These are phyloP conservation scores for Mercurialis annua DNA, from an alignment of 345 rosid genomes.

Conservation along the genomic window DNA sequence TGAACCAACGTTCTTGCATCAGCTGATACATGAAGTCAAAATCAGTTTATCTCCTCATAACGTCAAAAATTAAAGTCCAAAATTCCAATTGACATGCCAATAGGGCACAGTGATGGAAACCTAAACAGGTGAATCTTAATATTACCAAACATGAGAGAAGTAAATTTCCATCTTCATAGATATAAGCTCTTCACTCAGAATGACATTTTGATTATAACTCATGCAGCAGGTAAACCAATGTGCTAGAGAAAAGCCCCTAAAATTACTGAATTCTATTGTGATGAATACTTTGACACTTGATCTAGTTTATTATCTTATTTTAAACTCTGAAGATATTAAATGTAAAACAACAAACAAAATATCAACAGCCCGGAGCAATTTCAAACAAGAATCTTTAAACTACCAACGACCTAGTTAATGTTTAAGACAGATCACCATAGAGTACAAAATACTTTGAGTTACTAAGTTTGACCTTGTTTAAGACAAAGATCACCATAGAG, in stretches of 20 bases:
- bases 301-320: neutral
- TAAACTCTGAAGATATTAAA: neutral
- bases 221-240: neutral
- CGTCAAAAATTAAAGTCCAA: neutral
- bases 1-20: slow-evolving; percentile 98
- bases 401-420: neutral
- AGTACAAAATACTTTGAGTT: neutral
- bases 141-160: neutral
- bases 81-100: neutral
- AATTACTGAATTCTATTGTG: neutral
- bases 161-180: neutral
- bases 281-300: neutral
- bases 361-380: neutral
- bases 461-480: too few relatives aligned
- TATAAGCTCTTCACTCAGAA: neutral
- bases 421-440: neutral
- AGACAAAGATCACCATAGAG: neutral
- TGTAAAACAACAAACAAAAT: neutral
- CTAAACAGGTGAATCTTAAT: neutral
- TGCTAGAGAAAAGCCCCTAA: neutral
- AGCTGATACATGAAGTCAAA: slow-evolving; percentile 45
- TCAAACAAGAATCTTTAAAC: neutral
- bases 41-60: neutral
- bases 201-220: neutral
- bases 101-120: neutral